Evolutionary conservation across 495 filamentous ascomycete genomes (phyloP), one percentile per base, ranked within the genome.

Genomic region (Staphylotrichum longicolle): DNA sequence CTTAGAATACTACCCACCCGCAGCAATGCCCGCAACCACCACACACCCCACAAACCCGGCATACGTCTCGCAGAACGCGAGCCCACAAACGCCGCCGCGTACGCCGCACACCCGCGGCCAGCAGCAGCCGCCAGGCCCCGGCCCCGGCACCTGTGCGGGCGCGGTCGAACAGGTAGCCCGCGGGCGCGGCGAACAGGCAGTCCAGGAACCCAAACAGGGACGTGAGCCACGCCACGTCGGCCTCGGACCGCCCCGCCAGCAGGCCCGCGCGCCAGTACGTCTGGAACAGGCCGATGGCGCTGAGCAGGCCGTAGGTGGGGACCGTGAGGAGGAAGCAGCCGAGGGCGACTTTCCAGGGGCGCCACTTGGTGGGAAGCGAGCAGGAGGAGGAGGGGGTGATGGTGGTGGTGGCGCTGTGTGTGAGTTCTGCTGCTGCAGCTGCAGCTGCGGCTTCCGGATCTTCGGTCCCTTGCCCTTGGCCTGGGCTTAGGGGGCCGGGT

Each of bases 161-260:
- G 7, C 62, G 61, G 61, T 72, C 70, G 41, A 66, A 68, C 30
- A 71, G 34, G 4, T 68, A 8, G 4, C 72, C 72, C 2, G 33
- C 46, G 0, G 66, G 66, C 27, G 47, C 51, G 4, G 48, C 65
- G 9, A 71, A 66, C 14, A 74, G 54, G 49, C 66, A 68, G 53
- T 51, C 64, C 8, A 71, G 30, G 37, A 70, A 71, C 11, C 68
- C 70, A 49, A 71, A 74, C 7, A 71, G 32, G 40, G 72, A 71
- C 5, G 67, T 69, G 60, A 74, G 66, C 71, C 70, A 74, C 34
- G 72, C 62, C 3, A 71, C 55, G 8, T 72, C 60, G 32, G 40
- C 58, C 39, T 61, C 54, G 0, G 64, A 49, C 27, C 53, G 58
- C 8, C 40, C 56, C 7, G n/a, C 14, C 5, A 74, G 68, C 53